Percentiles rank a stretch among this genome's conserved stretches.
phyloP scores from a whole-genome alignment of 805 yeast species.

The Cyberlindnera samutprakarnensis region DNA sequence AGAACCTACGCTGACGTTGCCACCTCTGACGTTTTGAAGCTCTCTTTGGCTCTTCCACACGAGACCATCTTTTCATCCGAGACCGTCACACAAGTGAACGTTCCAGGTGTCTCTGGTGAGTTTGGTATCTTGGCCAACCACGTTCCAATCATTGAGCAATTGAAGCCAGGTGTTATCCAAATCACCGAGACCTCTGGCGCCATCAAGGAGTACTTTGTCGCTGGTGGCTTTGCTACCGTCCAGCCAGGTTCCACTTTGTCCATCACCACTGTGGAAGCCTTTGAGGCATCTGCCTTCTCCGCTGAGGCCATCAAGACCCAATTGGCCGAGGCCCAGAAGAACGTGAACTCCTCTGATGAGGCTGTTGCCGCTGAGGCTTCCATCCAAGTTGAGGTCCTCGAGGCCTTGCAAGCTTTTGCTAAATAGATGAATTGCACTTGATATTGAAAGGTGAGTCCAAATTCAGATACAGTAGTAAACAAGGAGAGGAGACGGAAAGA shows the following conservation, averaged over 20 bases:
- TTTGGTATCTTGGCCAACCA: constrained; percentile 96
- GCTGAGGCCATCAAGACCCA: constrained; percentile 69
- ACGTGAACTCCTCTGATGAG: constrained; percentile 77
- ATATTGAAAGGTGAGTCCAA: no score
- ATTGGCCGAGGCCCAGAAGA: constrained; percentile 91
- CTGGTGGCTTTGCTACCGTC: constrained; percentile 96
- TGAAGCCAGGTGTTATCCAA: constrained; percentile 92
- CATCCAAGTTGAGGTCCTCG: constrained; percentile 92
- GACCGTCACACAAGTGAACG: constrained; percentile 67
- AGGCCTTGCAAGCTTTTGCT: constrained; percentile 82
- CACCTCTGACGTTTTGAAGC: constrained; percentile 64
- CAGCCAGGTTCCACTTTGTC: constrained; percentile 89
- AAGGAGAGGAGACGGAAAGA: no score
- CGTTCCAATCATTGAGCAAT: constrained; percentile 95
- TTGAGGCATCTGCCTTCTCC: constrained; percentile 82
- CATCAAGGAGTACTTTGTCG: constrained; percentile 75
- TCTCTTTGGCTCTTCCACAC: constrained; percentile 89
- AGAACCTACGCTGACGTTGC: constrained; percentile 90
- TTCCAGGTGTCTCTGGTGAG: constrained; percentile 93
- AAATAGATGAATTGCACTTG: constrained; percentile 34
- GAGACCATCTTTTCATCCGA: constrained; percentile 51
- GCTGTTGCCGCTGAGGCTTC: constrained; percentile 88
- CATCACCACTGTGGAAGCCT: constrained; percentile 93
- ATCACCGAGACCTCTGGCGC: constrained; percentile 72
- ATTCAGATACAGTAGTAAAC: not conserved